Evolutionary conservation across 2,329 filamentous ascomycete species (phyloP).

Genomic region (Penicillium sp.): DNA sequence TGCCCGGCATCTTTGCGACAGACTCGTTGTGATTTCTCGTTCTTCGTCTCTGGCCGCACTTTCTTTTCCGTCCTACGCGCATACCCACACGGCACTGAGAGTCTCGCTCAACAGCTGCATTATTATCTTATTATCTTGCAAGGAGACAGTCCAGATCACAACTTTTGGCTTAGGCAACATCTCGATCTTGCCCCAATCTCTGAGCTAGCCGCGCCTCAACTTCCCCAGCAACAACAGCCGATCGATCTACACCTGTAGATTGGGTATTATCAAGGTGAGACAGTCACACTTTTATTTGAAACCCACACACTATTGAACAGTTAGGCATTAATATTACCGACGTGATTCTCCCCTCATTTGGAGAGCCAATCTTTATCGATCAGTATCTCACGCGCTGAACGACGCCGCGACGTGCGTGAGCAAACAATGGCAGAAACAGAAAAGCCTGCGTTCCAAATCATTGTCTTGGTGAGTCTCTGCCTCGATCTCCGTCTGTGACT

Average conservation of each 20-base stretch:
- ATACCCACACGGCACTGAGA: constrained; percentile 1
- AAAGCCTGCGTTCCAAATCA: constrained; percentile 69
- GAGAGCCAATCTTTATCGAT: not conserved
- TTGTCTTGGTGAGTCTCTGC: constrained; percentile 69
- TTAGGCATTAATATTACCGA: not conserved
- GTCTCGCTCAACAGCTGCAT: not conserved
- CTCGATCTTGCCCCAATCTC: not conserved
- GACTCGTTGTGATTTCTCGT: not conserved
- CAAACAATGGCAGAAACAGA: constrained; percentile 34
- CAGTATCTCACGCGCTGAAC: constrained; percentile 17
- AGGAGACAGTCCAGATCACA: constrained; percentile 11
- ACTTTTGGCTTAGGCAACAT: constrained; percentile 2
- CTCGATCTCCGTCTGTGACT: constrained; percentile 1
- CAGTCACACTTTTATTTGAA: constrained; percentile 9
- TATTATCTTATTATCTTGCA: not conserved
- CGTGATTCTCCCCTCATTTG: not conserved
- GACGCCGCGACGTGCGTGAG: not conserved
- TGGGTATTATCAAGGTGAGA: constrained; percentile 11
- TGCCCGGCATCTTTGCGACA: constrained; percentile 1
- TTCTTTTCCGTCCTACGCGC: not conserved
- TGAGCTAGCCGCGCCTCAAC: constrained; percentile 13
- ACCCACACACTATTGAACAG: constrained; percentile 1
- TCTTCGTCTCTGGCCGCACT: constrained; percentile 10
- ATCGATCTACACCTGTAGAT: constrained; percentile 9
- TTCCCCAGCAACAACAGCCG: not conserved